Base-by-base conservation (phyloP, 768 basidiomycete species). In the Xerocomus spinulosus region DNA sequence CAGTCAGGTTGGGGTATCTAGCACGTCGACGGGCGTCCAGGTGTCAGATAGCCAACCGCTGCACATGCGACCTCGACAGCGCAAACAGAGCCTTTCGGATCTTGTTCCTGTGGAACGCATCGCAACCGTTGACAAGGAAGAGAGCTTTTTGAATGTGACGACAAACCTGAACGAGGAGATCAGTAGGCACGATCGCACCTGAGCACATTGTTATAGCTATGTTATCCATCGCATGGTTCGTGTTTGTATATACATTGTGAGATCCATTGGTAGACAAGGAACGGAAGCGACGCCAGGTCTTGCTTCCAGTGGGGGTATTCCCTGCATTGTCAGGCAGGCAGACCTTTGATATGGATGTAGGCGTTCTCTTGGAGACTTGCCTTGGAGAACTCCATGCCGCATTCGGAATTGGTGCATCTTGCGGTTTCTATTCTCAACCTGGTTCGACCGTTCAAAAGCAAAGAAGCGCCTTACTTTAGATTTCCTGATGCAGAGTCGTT, bases 161-260 rank as follows among this genome's bases (percentile, higher is more conserved):
- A 70, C 74, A 25, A 77, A 77, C 46, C 64, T 91, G 46, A 91
- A 92, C 64, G 64, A 75, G 35, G 87, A 88, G 66, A 78, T 79
- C 38, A 49, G 67, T 58, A 59, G 70, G 66, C 57, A 69, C 18
- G 54, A 55, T 47, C 49, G 28, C 43, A 51, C 56, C 33, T 67
- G 51, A 56, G 53, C 51, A 39, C 47, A 38, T 5, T 41, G 53
- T 54, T 37, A 54, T 38, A 37, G 44, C 34, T 46, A 52, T 51
- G 54, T 49, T 49, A 48, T 48, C 39, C 53, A 54, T 44, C 43
- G 44, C 46, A 56, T 60, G 53, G 51, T 53, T 52, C 47, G 53
- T 58, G 55, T 64, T 48, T 38, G 34, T 56, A 63, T 65, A 51
- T 62, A 69, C 57, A 67, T 54, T 55, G 56, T 56, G 53, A 46